A percentile compares a stretch with the other conserved stretches of the same genome.
Conservation (phyloP, 2,329 filamentous ascomycete genomes). For the Aaosphaeria pasadenensis region DNA sequence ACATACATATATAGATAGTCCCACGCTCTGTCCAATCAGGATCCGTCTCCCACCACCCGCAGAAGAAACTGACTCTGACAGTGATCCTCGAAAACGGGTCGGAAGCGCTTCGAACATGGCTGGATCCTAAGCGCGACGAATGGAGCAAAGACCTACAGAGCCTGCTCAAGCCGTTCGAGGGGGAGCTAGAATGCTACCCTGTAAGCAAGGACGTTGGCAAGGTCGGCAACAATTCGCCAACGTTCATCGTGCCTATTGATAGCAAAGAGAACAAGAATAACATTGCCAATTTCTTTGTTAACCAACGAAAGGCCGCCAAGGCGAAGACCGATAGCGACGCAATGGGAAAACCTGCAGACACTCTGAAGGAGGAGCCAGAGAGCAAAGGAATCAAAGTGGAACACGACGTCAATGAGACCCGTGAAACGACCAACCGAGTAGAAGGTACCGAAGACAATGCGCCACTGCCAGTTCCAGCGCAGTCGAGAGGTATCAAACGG, state of each 20-base stretch:
- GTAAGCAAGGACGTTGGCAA: slow-evolving; percentile 90
- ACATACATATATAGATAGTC: too few relatives aligned
- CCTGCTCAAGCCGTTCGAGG: slow-evolving; percentile 74
- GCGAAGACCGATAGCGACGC: slow-evolving; percentile 11
- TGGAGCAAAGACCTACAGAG: slow-evolving; percentile 79
- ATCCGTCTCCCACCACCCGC: too few relatives aligned
- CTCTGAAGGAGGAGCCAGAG: slow-evolving; percentile 17
- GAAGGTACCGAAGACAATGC: slow-evolving; percentile 52
- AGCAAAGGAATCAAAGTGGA: slow-evolving; percentile 33
- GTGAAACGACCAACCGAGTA: slow-evolving; percentile 42
- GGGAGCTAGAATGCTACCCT: slow-evolving; percentile 78
- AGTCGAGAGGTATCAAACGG: slow-evolving; percentile 45
- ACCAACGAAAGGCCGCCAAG: slow-evolving; percentile 43
- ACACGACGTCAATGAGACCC: slow-evolving; percentile 38
- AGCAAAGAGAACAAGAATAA: slow-evolving; percentile 88
- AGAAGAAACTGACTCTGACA: slow-evolving; percentile 29
- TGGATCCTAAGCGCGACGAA: slow-evolving; percentile 67
- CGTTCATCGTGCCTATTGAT: slow-evolving; percentile 77
- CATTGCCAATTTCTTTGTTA: slow-evolving; percentile 89
- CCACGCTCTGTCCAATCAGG: too few relatives aligned
- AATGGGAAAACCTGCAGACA: slow-evolving; percentile 19
- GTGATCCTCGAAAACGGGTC: slow-evolving; percentile 81
- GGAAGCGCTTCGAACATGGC: slow-evolving; percentile 68
- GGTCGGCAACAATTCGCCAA: slow-evolving; percentile 84
- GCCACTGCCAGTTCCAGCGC: slow-evolving; percentile 43